Evolutionary conservation across 1,284 basidiomycete genomes (phyloP), one percentile per base, ranked within the genome.

Genomic region (Flammula alnicola): DNA sequence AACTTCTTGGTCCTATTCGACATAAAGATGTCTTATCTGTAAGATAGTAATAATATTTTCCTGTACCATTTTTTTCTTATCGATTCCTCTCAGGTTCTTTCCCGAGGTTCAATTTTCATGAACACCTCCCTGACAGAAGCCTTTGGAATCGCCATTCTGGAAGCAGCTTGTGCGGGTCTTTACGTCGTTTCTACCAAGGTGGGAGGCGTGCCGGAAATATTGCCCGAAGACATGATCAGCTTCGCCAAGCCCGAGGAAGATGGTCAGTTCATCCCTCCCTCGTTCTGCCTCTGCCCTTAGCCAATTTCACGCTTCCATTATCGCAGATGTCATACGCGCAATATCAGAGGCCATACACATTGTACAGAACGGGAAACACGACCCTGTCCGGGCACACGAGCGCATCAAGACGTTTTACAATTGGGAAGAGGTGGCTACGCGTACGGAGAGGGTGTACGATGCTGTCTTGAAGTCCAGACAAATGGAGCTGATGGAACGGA

Each of bases 41-140:
- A 57, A 56, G 85, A n/a, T n/a, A n/a, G n/a, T n/a, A n/a, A n/a
- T n/a, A n/a, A n/a, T n/a, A n/a, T n/a, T n/a, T n/a, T n/a, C n/a
- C n/a, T n/a, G n/a, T n/a, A n/a, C n/a, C n/a, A n/a, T n/a, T 68
- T 4, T 29, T 17, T 32, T 48, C 7, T 29, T 17, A 37, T n/a
- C 31, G 16, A 35, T 16, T 10, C 12, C 33, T 37, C 10, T 23
- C 37, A 94, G 91, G 85, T 98, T 17, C 79, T 99, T 16, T 74
- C 78, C 6, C 81, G 85, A 40, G 95, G 95, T 0, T 79, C 93
- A 7, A 95, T 99, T 55, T 98, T 93, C 70, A 79, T 99, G 72
- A 97, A 96, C 66, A 96, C 96, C 0, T 95, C 93, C 0, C 78
- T 99, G 16, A 99, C 96, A 0, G 96, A 99, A 68, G 84, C 97